Conservation (phyloP, 441 rosid species). For the Omphalea diandra region DNA sequence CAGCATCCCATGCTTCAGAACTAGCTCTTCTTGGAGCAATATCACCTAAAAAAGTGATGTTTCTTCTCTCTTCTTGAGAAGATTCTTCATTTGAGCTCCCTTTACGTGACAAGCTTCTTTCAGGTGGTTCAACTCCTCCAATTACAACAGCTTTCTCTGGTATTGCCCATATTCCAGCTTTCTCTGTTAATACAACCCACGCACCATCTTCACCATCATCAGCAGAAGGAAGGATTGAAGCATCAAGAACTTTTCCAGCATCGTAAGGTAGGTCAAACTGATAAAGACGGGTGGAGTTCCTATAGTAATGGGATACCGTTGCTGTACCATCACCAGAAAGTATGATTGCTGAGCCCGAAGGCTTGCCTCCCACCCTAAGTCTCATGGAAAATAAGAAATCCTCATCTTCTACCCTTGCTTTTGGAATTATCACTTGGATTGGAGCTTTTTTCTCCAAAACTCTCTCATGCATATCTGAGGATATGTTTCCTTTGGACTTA, state of each 20-base stretch:
- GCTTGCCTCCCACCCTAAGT: slow-evolving; percentile 84
- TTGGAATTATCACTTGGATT: slow-evolving; percentile 90
- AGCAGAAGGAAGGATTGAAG: slow-evolving; percentile 73
- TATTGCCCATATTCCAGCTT: slow-evolving; percentile 97
- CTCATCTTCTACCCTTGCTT: slow-evolving; percentile 93
- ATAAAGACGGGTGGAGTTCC: slow-evolving; percentile 73
- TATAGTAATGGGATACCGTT: slow-evolving; percentile 72
- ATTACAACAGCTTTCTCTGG: slow-evolving; percentile 82
- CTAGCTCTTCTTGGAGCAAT: slow-evolving; percentile 62
- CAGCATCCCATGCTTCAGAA: slow-evolving; percentile 61
- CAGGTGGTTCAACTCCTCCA: slow-evolving; percentile 97
- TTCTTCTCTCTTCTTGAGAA: slow-evolving; percentile 60
- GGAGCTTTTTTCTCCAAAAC: slow-evolving; percentile 88
- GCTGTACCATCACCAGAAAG: slow-evolving; percentile 97
- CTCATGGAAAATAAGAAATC: slow-evolving; percentile 84
- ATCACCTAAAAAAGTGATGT: slow-evolving; percentile 39
- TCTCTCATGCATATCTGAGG: slow-evolving; percentile 46
- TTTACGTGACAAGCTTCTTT: slow-evolving; percentile 87
- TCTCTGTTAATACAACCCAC: slow-evolving; percentile 91
- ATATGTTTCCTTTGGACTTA: slow-evolving; percentile 44
- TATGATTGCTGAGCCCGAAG: slow-evolving; percentile 79
- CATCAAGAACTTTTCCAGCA: slow-evolving; percentile 95
- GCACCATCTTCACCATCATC: slow-evolving; percentile 83
- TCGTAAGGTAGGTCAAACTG: slow-evolving; percentile 94
- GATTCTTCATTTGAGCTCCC: slow-evolving; percentile 86